These are phyloP conservation scores for Macrotyloma uniflorum DNA, from an alignment of 306 rosid genomes.

Conservation along the genomic window DNA sequence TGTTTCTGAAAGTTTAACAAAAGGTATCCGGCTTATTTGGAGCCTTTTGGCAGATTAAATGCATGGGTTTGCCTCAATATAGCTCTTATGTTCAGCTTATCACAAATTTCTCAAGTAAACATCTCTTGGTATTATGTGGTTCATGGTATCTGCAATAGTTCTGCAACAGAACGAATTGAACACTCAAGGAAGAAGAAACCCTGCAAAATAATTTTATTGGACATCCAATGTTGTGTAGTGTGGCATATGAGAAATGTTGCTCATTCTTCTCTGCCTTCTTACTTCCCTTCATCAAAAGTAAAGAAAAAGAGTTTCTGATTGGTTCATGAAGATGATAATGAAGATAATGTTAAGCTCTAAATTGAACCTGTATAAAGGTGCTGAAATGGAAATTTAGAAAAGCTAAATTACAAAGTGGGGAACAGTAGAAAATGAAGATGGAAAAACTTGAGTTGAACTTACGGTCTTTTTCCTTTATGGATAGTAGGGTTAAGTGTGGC, in stretches of 20 bases:
- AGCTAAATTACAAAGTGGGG: neutral
- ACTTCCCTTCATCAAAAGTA: neutral
- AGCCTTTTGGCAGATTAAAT: slow-evolving; percentile 27
- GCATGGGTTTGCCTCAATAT: slow-evolving; percentile 9
- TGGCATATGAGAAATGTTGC: slow-evolving; percentile 16
- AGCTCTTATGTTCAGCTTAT: slow-evolving; percentile 6
- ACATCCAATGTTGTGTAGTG: neutral
- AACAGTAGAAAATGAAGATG: neutral
- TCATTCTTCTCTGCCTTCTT: slow-evolving; percentile 10
- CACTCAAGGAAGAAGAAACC: slow-evolving; percentile 8
- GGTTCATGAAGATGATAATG: slow-evolving; percentile 31
- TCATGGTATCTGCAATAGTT: neutral
- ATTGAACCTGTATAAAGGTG: neutral
- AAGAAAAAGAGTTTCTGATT: slow-evolving; percentile 14
- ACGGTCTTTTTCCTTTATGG: neutral
- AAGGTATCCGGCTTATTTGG: slow-evolving; percentile 59
- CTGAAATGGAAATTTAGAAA: slow-evolving; percentile 21
- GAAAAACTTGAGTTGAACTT: neutral
- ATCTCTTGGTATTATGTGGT: neutral
- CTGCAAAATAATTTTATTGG: slow-evolving; percentile 23
- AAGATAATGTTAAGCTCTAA: neutral
- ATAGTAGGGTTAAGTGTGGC: neutral
- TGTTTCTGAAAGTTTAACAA: slow-evolving; percentile 61
- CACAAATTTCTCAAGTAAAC: slow-evolving; percentile 12
- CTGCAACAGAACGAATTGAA: slow-evolving; percentile 20